Base-by-base conservation (phyloP, 345 rosid species). In the Toxicodendron radicans region DNA sequence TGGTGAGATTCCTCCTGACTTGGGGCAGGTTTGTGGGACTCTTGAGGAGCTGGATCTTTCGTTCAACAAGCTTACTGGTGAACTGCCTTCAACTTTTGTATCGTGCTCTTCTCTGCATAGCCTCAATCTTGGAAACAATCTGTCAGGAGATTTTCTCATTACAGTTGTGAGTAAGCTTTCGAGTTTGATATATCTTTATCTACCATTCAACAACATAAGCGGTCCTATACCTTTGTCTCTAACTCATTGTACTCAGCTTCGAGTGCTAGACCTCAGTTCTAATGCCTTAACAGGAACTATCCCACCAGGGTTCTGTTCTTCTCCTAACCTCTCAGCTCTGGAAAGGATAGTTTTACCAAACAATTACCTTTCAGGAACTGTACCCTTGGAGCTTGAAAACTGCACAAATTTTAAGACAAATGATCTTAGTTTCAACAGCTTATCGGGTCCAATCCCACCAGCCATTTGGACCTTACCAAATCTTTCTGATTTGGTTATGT, bases 391-490 rank as follows among this genome's bases (percentile, higher is more conserved):
- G 86, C 90, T 94, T 3, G 91, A 90, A 63, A 82, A 75, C 70
- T 94, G 98, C 88, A 91, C 78, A 79, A 89, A 83, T 74, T 79
- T 94, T 46, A 89, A 75, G 77, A 78, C 88, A 51, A 82, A 92
- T 43, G 98, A 94, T 79, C 89, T 94, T 71, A 94, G 98, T 80
- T 94, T 94, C 92, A 94, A 94, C 81, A 85, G 77, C 77, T 76
- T 94, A 45, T 80, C 52, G 0, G 98, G 97, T 35, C 73, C 88
- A 17, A 88, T 94, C 53, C 97, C 98, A 4, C 51, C 21, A 1
- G 86, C 78, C 78, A 73, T 94, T 76, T 94, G 98, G 97, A 77
- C 66, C 33, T 81, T 94, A 68, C 97, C 97, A 14, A 80, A 85
- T 75, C 88, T 94, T 33, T 75, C 87, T 2, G 94, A 94, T 66